Evolutionary conservation across 2,329 filamentous ascomycete species (phyloP), one percentile per base, ranked within the genome.

Genomic region (Curvularia sp.): DNA sequence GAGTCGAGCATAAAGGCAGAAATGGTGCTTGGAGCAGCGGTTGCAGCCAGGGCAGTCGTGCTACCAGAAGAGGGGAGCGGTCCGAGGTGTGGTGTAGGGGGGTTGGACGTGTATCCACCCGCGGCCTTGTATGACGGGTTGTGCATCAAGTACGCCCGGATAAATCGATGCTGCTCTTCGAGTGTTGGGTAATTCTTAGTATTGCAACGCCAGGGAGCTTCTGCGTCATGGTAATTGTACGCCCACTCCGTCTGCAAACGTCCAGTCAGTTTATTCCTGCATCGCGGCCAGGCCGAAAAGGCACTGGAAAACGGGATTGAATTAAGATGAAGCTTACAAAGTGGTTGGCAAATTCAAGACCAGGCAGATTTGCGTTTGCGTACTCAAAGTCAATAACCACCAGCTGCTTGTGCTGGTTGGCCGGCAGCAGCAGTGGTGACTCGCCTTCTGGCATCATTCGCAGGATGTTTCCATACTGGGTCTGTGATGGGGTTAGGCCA

Each of bases 321-420:
- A 38, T 30, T 39, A 49, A 19, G 12, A 50, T 36, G 18, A 32
- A 34, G 15, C 83, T 79, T 78, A 86, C 91, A 78, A 99, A 99
- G 78, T 99, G 95, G 76, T 99, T 99, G 57, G 93, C 95, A 74
- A 99, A 98, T 77, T 99, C 95, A 15, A 92, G 83, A 1, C 93
- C 95, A 0, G 87, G 88, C 0, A 89, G 83, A 74, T 98, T 99
- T 56, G 94, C 93, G 2, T 89, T 93, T 1, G 95, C 91, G 74
- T 99, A 99, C 73, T 99, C 95, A 71, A 99, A 99, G 76, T 99
- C 95, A 71, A 99, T 99, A 63, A 99, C 95, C 15, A 98, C 86
- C 13, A 99, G 86, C 78, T 96, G 94, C 77, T 96, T 98, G 80
- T 99, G 95, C 67, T 94, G 88, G 77, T 98, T 98, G 57, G 91